A percentile compares a stretch with the other conserved stretches of the same genome.
Evolutionary conservation across 345 rosid genomes (phyloP).

Genomic region (Bruguiera gymnorhiza): DNA sequence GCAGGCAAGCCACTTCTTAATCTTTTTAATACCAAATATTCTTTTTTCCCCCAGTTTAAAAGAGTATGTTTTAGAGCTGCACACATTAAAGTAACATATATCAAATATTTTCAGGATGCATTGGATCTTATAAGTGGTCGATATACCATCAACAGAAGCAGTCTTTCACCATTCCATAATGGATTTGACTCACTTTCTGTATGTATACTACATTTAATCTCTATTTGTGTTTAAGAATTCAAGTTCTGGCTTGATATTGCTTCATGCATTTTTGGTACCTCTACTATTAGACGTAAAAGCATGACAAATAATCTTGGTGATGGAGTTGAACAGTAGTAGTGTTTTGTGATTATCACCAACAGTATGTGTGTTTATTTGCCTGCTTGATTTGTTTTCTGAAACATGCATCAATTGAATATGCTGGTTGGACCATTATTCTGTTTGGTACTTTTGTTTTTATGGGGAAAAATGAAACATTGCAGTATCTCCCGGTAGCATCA

Average conservation of each 20-base stretch:
- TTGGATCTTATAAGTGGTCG: slow-evolving; percentile 91
- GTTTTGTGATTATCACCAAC: no score
- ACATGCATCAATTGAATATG: no score
- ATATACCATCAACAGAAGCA: slow-evolving; percentile 55
- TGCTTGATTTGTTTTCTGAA: no score
- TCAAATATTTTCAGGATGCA: slow-evolving; percentile 63
- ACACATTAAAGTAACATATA: slow-evolving; percentile 3
- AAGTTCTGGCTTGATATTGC: neutral
- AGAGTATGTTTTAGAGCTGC: neutral
- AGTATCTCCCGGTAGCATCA: slow-evolving; percentile 96
- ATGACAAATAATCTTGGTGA: no score
- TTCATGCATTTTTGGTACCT: no score
- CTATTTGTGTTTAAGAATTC: slow-evolving; percentile 1
- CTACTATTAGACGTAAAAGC: no score
- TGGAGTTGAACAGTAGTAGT: no score
- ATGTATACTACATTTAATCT: slow-evolving; percentile 24
- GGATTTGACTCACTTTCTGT: slow-evolving; percentile 69
- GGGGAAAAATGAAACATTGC: slow-evolving; percentile 11
- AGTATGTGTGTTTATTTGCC: no score
- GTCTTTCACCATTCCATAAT: slow-evolving; percentile 70
- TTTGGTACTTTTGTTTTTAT: no score
- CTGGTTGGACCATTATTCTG: no score
- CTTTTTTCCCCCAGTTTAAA: neutral
- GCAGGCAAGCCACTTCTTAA: slow-evolving; percentile 56
- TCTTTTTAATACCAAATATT: slow-evolving; percentile 4